Percentiles rank a stretch among this genome's conserved stretches.
phyloP scores from a whole-genome alignment of 768 basidiomycete species.

The Tephrocybe sp. region DNA sequence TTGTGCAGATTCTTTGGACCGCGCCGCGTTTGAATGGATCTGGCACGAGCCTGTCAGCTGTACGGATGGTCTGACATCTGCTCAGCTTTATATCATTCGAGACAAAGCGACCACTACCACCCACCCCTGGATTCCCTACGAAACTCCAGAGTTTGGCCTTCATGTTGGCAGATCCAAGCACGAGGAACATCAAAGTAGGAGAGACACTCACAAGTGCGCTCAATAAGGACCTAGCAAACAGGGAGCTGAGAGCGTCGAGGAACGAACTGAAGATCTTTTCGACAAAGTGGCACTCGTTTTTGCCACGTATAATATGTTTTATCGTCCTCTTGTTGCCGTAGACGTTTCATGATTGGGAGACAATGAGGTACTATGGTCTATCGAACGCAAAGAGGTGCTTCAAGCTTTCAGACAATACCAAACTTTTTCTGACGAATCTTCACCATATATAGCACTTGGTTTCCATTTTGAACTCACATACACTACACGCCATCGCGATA shows the following conservation, averaged over 20 bases:
- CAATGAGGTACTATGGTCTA: conserved; percentile 45
- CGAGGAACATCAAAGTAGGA: conserved; percentile 43
- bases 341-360: conserved; percentile 57
- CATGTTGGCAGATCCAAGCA: conserved; percentile 59
- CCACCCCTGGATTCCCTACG: conserved; percentile 40
- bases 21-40: conserved; percentile 54
- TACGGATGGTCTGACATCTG: conserved; percentile 48
- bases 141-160: conserved; percentile 51
- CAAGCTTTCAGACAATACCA: not conserved
- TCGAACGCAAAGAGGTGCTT: conserved; percentile 43
- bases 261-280: conserved; percentile 40
- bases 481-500: conserved; percentile 42
- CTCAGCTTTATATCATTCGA: conserved; percentile 55
- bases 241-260: conserved; percentile 23
- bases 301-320: conserved; percentile 67
- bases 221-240: conserved; percentile 31
- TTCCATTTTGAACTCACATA: conserved; percentile 30
- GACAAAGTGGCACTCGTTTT: conserved; percentile 55
- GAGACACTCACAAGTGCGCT: conserved; percentile 38
- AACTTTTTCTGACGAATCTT: not conserved
- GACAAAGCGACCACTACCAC: conserved; percentile 41
- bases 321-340: conserved; percentile 57
- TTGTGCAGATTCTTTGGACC: conserved; percentile 45
- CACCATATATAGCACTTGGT: conserved; percentile 38
- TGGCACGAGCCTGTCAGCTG: no score